Evolutionary conservation across 2,329 filamentous ascomycete species (phyloP), one percentile per base, ranked within the genome.

Genomic region (Dactylellina leptospora): DNA sequence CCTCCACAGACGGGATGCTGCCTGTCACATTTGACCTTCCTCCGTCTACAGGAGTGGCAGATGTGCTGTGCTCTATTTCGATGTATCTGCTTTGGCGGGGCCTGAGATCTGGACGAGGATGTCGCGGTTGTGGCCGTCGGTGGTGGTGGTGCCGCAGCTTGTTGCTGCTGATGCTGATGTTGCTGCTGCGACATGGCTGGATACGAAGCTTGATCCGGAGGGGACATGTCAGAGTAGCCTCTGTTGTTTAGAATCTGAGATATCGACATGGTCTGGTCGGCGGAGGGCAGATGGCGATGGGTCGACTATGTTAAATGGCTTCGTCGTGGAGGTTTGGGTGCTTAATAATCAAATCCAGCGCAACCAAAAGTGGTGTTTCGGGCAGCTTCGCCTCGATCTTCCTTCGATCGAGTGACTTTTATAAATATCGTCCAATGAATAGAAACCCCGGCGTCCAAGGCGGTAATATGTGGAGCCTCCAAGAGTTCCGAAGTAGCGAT

Each of bases 11-110:
- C 60, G 9, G 76, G 75, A 55, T 77, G 76, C 45, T 74, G 73
- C 8, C 75, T 74, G 54, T 77, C 75, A 54, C 76, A 77, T 59
- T 77, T 77, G 20, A 77, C 74, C 51, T 77, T 77, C 22, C 76
- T 60, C 18, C 76, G 74, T 23, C 76, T 74, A 50, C 76, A 77
- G 28, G 76, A 75, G 22, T 76, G 74, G 55, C 76, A 77, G 27
- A 74, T 76, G 60, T 77, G 76, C 36, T 76, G 76, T 11, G 75
- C 75, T 28, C 76, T 62, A 55, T 77, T 77, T 33, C 76, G 54
- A 54, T 77, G 76, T 45, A 77, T 77, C 50, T 77, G 76, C 36
- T 74, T 63, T 16, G 72, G 59, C 28, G 73, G 73, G 40, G 18
- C 38, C n/a, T 38, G 40, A 38, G 33, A 25, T 25, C 53, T 23